phyloP scores from a whole-genome alignment of 192 early-diverging fungal species.

The Powellomyces hirtus region DNA sequence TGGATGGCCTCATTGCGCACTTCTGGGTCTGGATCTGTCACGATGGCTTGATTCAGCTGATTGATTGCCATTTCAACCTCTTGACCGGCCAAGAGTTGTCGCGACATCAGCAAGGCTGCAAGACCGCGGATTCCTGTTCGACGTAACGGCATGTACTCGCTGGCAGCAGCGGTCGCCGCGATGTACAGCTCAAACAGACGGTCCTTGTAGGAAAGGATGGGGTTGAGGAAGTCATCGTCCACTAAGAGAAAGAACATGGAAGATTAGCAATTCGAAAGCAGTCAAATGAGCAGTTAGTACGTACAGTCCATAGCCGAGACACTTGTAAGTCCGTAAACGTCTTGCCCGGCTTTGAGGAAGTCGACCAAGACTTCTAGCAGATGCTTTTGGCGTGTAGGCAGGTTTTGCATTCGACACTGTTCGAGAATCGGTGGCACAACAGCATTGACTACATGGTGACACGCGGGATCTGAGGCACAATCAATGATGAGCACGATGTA shows the following conservation, averaged over 20 bases:
- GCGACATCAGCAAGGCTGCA: conserved; percentile 33
- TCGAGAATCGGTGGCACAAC: conserved; percentile 64
- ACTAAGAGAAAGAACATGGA: conserved; percentile 24
- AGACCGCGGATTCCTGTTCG: conserved; percentile 73
- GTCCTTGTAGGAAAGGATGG: conserved; percentile 71
- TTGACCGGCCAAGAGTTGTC: neutral
- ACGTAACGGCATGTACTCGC: conserved; percentile 74
- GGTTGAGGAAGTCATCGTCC: conserved; percentile 55
- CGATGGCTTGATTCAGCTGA: conserved; percentile 9
- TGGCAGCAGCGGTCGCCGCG: conserved; percentile 60
- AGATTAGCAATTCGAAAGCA: neutral
- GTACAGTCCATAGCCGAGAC: conserved; percentile 25
- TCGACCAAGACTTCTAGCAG: conserved; percentile 55
- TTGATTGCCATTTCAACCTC: conserved; percentile 10
- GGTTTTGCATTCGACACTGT: conserved; percentile 55
- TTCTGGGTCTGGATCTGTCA: conserved; percentile 11
- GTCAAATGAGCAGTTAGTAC: neutral
- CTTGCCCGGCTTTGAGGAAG: conserved; percentile 65
- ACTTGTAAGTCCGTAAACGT: conserved; percentile 57
- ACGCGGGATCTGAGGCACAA: conserved; percentile 55
- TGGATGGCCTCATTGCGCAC: conserved; percentile 49
- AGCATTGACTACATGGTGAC: conserved; percentile 53
- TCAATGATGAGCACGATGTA: neutral
- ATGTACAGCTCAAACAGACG: conserved; percentile 74
- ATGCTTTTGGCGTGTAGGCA: conserved; percentile 57